Conservation (phyloP, 352 stramenopile species). For the Phytophthora syringae region DNA sequence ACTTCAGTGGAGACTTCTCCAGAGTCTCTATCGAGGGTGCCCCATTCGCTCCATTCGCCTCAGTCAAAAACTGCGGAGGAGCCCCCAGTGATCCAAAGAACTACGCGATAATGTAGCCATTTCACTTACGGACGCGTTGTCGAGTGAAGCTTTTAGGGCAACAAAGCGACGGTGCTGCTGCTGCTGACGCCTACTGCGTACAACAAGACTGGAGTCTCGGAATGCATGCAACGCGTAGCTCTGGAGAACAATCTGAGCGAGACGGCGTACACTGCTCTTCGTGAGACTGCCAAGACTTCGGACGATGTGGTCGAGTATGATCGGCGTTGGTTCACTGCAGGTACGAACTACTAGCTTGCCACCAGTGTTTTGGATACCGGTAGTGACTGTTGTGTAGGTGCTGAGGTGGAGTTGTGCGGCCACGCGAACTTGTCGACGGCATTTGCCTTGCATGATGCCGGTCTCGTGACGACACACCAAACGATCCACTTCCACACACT, state of each 20-base stretch:
- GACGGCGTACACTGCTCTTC: slow-evolving; percentile 86
- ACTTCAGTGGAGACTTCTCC: too few species aligned
- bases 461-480: slow-evolving; percentile 36
- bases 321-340: slow-evolving; percentile 70
- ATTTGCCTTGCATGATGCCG: slow-evolving; percentile 73
- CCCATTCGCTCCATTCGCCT: too few species aligned
- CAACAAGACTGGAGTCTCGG: slow-evolving; percentile 24
- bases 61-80: too few species aligned
- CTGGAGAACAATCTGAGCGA: slow-evolving; percentile 94
- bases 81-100: too few species aligned
- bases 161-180: slow-evolving; percentile 92
- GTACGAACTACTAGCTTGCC: too few species aligned
- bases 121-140: slow-evolving; percentile 84
- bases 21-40: too few species aligned
- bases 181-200: slow-evolving; percentile 50
- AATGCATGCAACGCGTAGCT: slow-evolving; percentile 82
- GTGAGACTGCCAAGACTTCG: slow-evolving; percentile 5
- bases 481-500: slow-evolving; percentile 80
- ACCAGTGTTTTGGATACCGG: too few species aligned
- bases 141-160: slow-evolving; percentile 76
- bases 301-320: slow-evolving; percentile 43
- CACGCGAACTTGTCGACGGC: slow-evolving; percentile 92
- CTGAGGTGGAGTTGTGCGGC: slow-evolving; percentile 91
- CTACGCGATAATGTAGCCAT: too few species aligned
- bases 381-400: slow-evolving; percentile 11